Evolutionary conservation across 2,329 filamentous ascomycete species (phyloP), one percentile per base, ranked within the genome.

Genomic region (Beauveria sp.): DNA sequence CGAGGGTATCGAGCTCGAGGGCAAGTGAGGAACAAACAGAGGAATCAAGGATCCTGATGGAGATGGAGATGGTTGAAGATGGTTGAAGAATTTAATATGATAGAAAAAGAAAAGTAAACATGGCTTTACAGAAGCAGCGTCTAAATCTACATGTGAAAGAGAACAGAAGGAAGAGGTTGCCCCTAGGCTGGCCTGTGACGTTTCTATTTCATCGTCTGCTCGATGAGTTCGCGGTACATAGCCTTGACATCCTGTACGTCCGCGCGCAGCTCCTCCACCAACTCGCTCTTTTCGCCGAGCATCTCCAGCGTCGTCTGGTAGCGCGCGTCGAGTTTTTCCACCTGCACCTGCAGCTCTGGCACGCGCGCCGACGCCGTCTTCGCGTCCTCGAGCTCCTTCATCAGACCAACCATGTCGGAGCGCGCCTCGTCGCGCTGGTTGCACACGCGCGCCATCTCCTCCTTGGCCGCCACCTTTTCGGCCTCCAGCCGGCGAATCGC

Each of bases 211-310:
- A 92, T 85, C 62, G 91, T 93, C 71, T 88, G 86, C 76, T 96
- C 90, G 54, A 96, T 89, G 73, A 99, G 76, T 72, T 98, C 93
- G 66, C 91, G 86, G 78, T 98, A 98, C 83, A 99, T 96, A 70
- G 88, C 88, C 80, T 99, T 99, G 73, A 99, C 82, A 79, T 99
- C 95, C 66, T 87, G 81, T 59, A 99, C 89, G 79, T 98, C 95
- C 14, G 89, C 88, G 73, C 83, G 86, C 67, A 99, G 78, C 79
- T 99, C 95, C 71, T 96, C 92, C 2, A 96, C 93, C 70, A 89
- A 79, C 79, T 99, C 95, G 74, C 91, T 96, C 83, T 96, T 96
- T 83, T 99, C 95, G 1, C 95, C 95, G 62, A 99, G 77, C 86
- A 98, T 88, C 77, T 98, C 93, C 59, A 99, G 79, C 63, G 91